Evolutionary conservation across 176 grass and related monocot genomes (phyloP), one percentile per base, ranked within the genome.

Genomic region (sorghum (Sorghum bicolor)): DNA sequence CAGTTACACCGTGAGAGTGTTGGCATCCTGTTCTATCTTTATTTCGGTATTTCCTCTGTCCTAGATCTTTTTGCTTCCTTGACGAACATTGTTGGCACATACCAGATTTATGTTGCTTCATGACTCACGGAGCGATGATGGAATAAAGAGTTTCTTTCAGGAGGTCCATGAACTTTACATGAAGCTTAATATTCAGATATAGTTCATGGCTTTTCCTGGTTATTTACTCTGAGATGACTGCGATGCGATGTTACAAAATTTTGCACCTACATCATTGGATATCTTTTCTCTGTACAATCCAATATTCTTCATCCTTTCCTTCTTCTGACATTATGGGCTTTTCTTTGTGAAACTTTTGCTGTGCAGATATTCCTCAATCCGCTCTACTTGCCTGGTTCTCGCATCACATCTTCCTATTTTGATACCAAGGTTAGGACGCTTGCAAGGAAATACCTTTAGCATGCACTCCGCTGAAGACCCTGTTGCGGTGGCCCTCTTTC

Each of bases 41-140:
- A 8, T 14, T 75, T 25, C 1, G 13, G 20, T 53, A 17, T 10
- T 63, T 77, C 24, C 24, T 65, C 50, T 50, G 33, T 71, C 10
- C 0, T 25, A 30, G 43, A 50, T 4, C 78, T 79, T 70, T 52
- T 72, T 64, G 52, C 86, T 69, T 84, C 82, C 87, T 96, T 87
- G 84, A 87, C 74, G 0, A 28, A 33, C 38, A 87, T 11, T 62
- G 38, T 28, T 39, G 47, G 38, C 85, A 94, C 93, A 94, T 90
- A 90, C 89, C 88, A 95, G 89, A 90, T 91, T 95, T 82, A 92
- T 98, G 96, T 58, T 98, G 66, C 85, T 93, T 83, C 93, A 98
- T 90, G 93, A 98, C 38, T 92, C 89, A 8, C 64, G 80, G 26
- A 95, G 89, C 10, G 91, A 92, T 28, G 91, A 95, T 82, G 93